Evolutionary conservation across 2,329 filamentous ascomycete genomes (phyloP), one percentile per base, ranked within the genome.

Genomic region (Ophiostoma tasmaniense): DNA sequence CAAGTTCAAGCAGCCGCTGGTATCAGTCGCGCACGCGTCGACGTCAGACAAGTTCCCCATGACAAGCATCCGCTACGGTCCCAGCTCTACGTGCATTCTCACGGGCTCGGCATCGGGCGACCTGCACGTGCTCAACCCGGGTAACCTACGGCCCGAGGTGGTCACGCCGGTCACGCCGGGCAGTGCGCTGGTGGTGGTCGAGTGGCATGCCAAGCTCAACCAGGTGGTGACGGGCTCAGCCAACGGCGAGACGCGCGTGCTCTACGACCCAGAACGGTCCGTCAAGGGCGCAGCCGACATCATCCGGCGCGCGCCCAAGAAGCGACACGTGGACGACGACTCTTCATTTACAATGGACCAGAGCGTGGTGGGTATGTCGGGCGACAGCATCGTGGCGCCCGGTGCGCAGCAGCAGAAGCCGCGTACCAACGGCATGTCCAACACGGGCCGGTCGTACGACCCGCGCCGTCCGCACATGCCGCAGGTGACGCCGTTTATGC

Each of bases 171-270:
- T 99, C n/a, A 97, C 94, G 0, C 89, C 92, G 0, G 90, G 90
- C 17, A 91, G 89, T 6, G 86, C 94, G 0, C 81, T 99, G 10
- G 91, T 98, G 71, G 88, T 89, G 1, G 92, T 96, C 33, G 83
- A 91, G 71, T 99, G 95, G 95, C 94, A 99, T 75, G 85, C 90
- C 25, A 96, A 93, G 78, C 87, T 99, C 76, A 98, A 99, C 77
- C 95, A 99, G 76, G 97, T 99, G 75, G 79, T 98, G 72, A 96
- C 94, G 10, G 94, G 93, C 70, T 97, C 94, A 64, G 92, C 92
- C 67, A 97, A 97, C 75, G 89, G 89, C 69, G 91, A 96, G 78
- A 93, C 91, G 0, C 94, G 93, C 75, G 85, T 98, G 59, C 88
- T 99, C 65, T 99, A 95, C 81, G 94, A 91, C 75, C 95, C 95